Conservation (phyloP, 2,329 filamentous ascomycete genomes). For the Purpureocillium takamizusanense region DNA sequence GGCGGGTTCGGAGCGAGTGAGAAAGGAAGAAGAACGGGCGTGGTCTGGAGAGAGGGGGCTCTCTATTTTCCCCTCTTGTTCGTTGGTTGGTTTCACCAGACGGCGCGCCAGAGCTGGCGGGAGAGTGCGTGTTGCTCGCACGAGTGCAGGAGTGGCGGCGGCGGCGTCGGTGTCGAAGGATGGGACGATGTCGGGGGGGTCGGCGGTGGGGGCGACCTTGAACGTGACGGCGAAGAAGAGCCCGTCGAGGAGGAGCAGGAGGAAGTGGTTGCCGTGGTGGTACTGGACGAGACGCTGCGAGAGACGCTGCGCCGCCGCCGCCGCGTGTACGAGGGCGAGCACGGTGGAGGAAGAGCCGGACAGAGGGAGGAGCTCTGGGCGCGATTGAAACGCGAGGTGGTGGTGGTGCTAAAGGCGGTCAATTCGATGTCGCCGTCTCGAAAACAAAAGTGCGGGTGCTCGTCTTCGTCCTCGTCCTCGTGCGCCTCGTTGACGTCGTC, state of each 20-base stretch:
- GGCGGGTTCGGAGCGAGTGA: background rate
- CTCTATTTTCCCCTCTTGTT: too few species aligned
- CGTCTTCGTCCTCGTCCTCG: conserved; percentile 2
- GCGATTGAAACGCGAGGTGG: too few species aligned
- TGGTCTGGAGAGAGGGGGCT: too few species aligned
- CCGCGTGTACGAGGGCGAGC: too few species aligned
- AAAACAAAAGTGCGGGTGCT: background rate
- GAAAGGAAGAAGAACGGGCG: too few species aligned
- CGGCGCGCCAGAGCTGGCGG: conserved; percentile 15
- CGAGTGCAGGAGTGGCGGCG: too few species aligned
- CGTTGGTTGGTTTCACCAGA: conserved; percentile 14
- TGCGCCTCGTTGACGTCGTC: too few species aligned
- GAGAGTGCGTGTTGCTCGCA: conserved; percentile 14
- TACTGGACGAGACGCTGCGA: background rate
- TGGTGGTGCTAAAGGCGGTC: conserved; percentile 2
- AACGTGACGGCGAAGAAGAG: conserved; percentile 1
- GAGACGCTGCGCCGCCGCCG: background rate
- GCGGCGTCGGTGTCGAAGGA: background rate
- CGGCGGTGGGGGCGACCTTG: background rate
- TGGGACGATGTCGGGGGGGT: background rate
- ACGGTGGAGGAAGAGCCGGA: too few species aligned
- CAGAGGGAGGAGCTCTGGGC: too few species aligned
- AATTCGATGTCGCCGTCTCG: conserved; percentile 4
- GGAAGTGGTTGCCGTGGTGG: conserved; percentile 3
- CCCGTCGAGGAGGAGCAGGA: conserved; percentile 2